Percentiles rank a stretch among this genome's conserved stretches.
phyloP scores from a whole-genome alignment of 2,329 filamentous ascomycete species.

The Rugonectria rugulosa region DNA sequence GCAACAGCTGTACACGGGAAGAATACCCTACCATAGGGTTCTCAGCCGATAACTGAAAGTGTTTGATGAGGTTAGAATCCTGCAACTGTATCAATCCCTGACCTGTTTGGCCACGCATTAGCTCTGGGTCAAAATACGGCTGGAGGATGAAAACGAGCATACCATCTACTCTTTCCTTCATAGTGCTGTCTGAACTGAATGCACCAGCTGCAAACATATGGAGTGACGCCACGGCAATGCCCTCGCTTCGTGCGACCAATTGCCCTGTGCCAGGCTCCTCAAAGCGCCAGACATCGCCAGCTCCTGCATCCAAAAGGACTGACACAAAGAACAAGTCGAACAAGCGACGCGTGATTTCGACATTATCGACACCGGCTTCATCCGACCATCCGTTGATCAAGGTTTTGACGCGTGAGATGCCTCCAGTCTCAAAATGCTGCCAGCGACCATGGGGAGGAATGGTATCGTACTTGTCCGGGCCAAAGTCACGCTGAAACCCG shows the following conservation, averaged over 20 bases:
- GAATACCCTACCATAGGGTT: slow-evolving; percentile 56
- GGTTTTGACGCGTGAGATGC: slow-evolving; percentile 54
- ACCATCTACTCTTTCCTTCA: slow-evolving; percentile 46
- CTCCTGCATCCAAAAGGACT: slow-evolving; percentile 63
- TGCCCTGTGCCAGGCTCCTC: slow-evolving; percentile 47
- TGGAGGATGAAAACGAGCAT: slow-evolving; percentile 5
- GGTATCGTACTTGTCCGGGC: slow-evolving; percentile 51
- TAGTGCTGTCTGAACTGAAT: slow-evolving; percentile 39
- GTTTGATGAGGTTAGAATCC: slow-evolving; percentile 41
- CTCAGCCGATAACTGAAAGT: slow-evolving; percentile 52
- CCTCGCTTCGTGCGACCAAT: slow-evolving; percentile 54
- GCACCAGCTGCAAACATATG: slow-evolving; percentile 56
- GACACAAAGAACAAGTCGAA: slow-evolving; percentile 69
- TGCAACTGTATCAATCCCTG: slow-evolving; percentile 45
- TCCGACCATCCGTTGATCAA: slow-evolving; percentile 55
- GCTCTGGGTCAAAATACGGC: no score
- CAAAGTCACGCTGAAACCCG: slow-evolving; percentile 63
- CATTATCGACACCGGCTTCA: slow-evolving; percentile 43
- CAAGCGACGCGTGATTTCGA: slow-evolving; percentile 59
- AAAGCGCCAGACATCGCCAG: slow-evolving; percentile 57
- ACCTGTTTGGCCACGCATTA: no score
- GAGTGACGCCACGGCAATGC: slow-evolving; percentile 58
- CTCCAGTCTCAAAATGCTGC: slow-evolving; percentile 69
- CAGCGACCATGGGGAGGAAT: slow-evolving; percentile 66
- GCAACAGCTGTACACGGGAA: slow-evolving; percentile 51